Evolutionary conservation across 805 yeast species (phyloP), one percentile per base, ranked within the genome.

Genomic region (Wickerhamiella allomyrinae): DNA sequence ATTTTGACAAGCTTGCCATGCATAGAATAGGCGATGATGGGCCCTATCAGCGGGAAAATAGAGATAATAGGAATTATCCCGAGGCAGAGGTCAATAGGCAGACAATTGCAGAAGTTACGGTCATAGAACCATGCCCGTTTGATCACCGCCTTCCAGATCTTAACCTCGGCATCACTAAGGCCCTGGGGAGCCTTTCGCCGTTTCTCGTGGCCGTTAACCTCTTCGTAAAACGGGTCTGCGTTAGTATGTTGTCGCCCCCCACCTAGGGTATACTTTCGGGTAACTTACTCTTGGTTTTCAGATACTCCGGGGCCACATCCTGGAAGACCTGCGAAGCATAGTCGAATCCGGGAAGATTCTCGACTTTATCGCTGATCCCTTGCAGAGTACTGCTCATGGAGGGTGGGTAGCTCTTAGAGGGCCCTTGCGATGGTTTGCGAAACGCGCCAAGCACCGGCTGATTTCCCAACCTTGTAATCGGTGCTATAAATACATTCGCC

Each of bases 81-180:
- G 15, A 81, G 51, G 1, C 91, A 89, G 49, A 84, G 70, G 60
- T 76, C 86, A 37, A 54, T 49, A 14, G 53, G 67, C 77, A 77
- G 67, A 37, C 57, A 53, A 7, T 49, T 45, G 27, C 52, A 51
- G 53, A 84, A 73, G 57, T 93, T 83, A 49, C 72, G 71, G 57
- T 89, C 97, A 56, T 89, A 86, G 13, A 70, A 54, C 95, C 95
- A 87, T 0, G 96, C 96, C 46, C 74, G 70, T 40, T 63, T 68
- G 54, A 79, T 87, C n/a, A 86, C 64, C 20, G 58, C 62, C 55
- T 77, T 80, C 93, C 91, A 89, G 7, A 69, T 63, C 51, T 72
- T 71, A 37, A 69, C 72, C 49, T 85, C 91, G 29, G 67, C 63
- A 40, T 72, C 70, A 2, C 76, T 64, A 17, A 76, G 69, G 17